Evolutionary conservation across 2,329 filamentous ascomycete genomes (phyloP), one percentile per base, ranked within the genome.

Genomic region (Cercospora beticola): DNA sequence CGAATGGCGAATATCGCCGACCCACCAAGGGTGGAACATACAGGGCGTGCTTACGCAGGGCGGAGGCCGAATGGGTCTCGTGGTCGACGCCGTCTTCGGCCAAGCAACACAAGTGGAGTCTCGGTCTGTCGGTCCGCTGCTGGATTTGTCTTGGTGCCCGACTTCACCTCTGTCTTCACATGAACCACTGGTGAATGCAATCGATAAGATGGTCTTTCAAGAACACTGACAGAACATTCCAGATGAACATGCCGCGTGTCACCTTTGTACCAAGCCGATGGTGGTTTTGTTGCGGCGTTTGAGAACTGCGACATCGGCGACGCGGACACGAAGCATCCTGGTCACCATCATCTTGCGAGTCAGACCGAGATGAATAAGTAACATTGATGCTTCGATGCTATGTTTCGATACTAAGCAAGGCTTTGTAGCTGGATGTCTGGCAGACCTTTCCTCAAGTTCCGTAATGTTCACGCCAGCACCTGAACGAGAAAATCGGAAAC

Each of bases 31-130:
- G 49, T 54, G 49, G 23, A 28, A 54, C 49, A 52, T 14, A 12
- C 18, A 52, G 46, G 46, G 46, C 46, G 46, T 5, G 46, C 46
- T 52, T 2, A 23, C 46, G 46, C 46, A 52, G 21, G 46, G 9
- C 46, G 46, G 21, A 1, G 10, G 46, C 46, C 46, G 21, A 52
- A 28, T 33, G 28, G 28, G 56, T 31, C 56, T 28, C 18, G 56
- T 58, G 56, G 56, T 58, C 28, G 28, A 36, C 56, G 56, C 56
- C 56, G 56, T 58, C 56, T 21, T 58, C 30, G 56, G 56, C 28
- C 56, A 58, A 58, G 28, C 56, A 36, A 21, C 30, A 26, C 14
- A 12, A 9, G 52, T 57, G 52, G 52, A 57, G 52, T 57, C 23
- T 12, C 52, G 23, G 21, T 57, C 52, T 57, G 23, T 28, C 52